phyloP scores from a whole-genome alignment of 345 rosid genomes.

The Durio zibethinus region DNA sequence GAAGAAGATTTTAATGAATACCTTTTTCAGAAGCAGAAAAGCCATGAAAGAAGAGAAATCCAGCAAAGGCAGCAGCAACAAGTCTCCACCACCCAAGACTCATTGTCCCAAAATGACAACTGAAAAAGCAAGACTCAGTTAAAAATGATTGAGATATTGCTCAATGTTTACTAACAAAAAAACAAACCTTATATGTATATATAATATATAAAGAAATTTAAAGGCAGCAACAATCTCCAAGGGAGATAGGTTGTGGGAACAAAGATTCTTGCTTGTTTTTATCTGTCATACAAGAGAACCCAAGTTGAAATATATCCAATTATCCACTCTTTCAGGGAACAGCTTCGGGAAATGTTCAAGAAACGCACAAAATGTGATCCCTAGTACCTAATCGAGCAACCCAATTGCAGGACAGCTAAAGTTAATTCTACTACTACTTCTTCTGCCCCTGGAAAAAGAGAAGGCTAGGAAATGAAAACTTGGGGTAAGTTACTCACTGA shows the following conservation, averaged over 20 bases:
- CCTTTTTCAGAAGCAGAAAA: slow-evolving; percentile 33
- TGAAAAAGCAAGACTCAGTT: background rate
- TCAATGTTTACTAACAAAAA: background rate
- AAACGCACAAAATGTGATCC: slow-evolving; percentile 13
- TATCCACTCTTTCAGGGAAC: background rate
- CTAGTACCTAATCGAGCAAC: background rate
- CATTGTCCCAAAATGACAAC: slow-evolving; percentile 12
- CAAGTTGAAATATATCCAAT: background rate
- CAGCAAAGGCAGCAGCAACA: slow-evolving; percentile 14
- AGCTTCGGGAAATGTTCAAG: slow-evolving; percentile 6
- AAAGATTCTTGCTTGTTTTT: slow-evolving; percentile 15
- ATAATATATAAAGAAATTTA: background rate
- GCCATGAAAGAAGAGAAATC: slow-evolving; percentile 29
- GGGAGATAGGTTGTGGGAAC: slow-evolving; percentile 17
- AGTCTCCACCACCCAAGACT: slow-evolving; percentile 17
- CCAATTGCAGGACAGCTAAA: slow-evolving; percentile 1
- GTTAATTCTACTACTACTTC: background rate
- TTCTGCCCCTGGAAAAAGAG: background rate
- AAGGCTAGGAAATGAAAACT: slow-evolving; percentile 1
- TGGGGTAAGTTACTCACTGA: background rate
- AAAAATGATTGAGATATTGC: too few relatives aligned
- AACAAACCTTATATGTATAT: background rate
- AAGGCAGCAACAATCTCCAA: background rate
- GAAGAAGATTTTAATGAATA: background rate
- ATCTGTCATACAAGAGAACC: background rate